Conservation (phyloP, 257 asterid species). For the Solanum boliviense region DNA sequence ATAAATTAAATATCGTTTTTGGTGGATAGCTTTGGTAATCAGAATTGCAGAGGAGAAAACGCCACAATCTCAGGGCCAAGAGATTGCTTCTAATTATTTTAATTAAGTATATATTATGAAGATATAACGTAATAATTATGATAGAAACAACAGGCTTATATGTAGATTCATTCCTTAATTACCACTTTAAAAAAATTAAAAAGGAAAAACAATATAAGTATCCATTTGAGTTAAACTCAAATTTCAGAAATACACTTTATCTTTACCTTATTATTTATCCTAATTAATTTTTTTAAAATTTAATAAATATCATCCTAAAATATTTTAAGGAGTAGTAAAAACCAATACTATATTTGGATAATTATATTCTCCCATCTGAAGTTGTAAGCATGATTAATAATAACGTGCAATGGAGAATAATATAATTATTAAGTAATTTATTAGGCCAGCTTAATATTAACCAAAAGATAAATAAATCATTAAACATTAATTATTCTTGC, state of each 20-base stretch:
- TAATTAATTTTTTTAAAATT: too few species aligned
- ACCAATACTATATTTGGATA: neutral
- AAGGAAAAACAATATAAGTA: too few species aligned
- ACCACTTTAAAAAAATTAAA: too few species aligned
- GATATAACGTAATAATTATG: neutral
- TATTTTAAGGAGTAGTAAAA: too few species aligned
- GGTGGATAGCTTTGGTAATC: neutral
- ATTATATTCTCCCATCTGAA: neutral
- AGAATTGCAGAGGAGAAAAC: neutral
- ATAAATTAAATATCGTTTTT: neutral
- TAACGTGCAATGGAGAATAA: neutral
- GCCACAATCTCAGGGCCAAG: neutral
- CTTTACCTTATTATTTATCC: too few species aligned
- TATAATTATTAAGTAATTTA: neutral
- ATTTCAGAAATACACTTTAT: too few species aligned
- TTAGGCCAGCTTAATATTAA: neutral
- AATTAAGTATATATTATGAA: neutral
- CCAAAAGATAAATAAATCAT: neutral
- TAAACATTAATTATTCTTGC: neutral
- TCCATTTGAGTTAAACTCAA: too few species aligned
- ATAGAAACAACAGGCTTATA: neutral
- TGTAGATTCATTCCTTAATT: neutral
- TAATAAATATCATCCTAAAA: too few species aligned
- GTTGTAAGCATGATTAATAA: neutral
- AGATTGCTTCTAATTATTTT: neutral